Conservation (phyloP, 2,329 filamentous ascomycete genomes). For the Trichoderma cornu-damae region DNA sequence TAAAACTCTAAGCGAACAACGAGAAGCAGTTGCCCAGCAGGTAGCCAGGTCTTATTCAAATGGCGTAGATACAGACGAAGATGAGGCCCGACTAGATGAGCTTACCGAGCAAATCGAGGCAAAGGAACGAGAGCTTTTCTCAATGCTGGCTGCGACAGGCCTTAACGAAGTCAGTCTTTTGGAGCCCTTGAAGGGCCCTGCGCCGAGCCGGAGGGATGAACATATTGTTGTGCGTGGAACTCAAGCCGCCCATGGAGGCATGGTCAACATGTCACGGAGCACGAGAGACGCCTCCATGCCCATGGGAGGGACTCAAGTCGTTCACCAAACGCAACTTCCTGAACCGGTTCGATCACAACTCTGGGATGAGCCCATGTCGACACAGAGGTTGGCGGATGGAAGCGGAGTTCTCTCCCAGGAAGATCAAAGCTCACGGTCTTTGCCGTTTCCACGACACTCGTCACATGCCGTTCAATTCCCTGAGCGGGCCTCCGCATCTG, state of each 20-base stretch:
- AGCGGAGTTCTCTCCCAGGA: slow-evolving; percentile 26
- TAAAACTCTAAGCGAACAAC: slow-evolving; percentile 38
- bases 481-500: background rate
- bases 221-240: slow-evolving; percentile 41
- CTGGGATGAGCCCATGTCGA: slow-evolving; percentile 25
- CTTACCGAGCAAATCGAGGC: slow-evolving; percentile 42
- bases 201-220: slow-evolving; percentile 18
- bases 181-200: slow-evolving; percentile 24
- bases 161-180: slow-evolving; percentile 41
- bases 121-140: slow-evolving; percentile 40
- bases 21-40: slow-evolving; percentile 42
- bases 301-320: slow-evolving; percentile 41
- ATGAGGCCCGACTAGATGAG: slow-evolving; percentile 47
- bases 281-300: slow-evolving; percentile 32
- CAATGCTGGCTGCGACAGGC: slow-evolving; percentile 40
- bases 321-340: slow-evolving; percentile 48
- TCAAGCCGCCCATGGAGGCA: slow-evolving; percentile 34
- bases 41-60: slow-evolving; percentile 49
- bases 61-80: slow-evolving; percentile 47
- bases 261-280: slow-evolving; percentile 32
- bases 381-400: slow-evolving; percentile 21
- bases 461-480: slow-evolving; percentile 9
- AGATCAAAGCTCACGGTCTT: slow-evolving; percentile 21
- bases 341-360: slow-evolving; percentile 23
- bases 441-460: slow-evolving; percentile 28